Conservation (phyloP, 1,284 basidiomycete genomes). For the Cryptococcus sp. region DNA sequence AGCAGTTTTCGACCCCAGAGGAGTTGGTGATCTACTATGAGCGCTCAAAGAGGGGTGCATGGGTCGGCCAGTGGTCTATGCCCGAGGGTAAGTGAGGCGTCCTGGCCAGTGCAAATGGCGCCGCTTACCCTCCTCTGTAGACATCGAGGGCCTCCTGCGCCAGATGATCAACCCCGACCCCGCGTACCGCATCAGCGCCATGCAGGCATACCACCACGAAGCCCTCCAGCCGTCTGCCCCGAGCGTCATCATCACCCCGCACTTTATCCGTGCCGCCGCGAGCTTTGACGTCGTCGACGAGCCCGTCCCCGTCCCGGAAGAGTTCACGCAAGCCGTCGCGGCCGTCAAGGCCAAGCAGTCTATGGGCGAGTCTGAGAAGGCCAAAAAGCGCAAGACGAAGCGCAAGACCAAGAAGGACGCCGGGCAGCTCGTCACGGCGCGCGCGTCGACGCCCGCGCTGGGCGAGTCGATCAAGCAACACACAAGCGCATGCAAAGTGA, state of each 20-base stretch:
- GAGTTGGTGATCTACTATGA: constrained; percentile 79
- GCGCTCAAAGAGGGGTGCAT: constrained; percentile 72
- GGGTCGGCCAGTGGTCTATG: constrained; percentile 74
- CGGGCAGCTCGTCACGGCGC: not conserved
- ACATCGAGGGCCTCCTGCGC: constrained; percentile 37
- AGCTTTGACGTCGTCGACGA: constrained; percentile 12
- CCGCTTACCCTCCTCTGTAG: constrained; percentile 8
- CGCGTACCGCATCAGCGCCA: constrained; percentile 35
- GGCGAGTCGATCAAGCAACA: constrained; percentile 45
- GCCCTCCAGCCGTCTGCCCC: constrained; percentile 32
- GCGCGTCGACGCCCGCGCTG: constrained; percentile 25
- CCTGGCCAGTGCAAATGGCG: constrained; percentile 1
- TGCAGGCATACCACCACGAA: constrained; percentile 42
- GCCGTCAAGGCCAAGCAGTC: constrained; percentile 1
- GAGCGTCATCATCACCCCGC: constrained; percentile 40
- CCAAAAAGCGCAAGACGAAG: constrained; percentile 25
- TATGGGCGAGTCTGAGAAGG: constrained; percentile 17
- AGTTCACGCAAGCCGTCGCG: constrained; percentile 1
- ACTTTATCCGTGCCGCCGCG: constrained; percentile 43
- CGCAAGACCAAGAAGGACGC: constrained; percentile 9
- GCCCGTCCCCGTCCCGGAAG: constrained; percentile 8
- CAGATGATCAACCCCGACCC: constrained; percentile 46
- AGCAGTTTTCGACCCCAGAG: constrained; percentile 75
- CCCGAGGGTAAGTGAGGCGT: constrained; percentile 53
- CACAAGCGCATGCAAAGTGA: constrained; percentile 15